Evolutionary conservation across 768 basidiomycete species (phyloP), one percentile per base, ranked within the genome.

Genomic region (Leucosporidium scottii): DNA sequence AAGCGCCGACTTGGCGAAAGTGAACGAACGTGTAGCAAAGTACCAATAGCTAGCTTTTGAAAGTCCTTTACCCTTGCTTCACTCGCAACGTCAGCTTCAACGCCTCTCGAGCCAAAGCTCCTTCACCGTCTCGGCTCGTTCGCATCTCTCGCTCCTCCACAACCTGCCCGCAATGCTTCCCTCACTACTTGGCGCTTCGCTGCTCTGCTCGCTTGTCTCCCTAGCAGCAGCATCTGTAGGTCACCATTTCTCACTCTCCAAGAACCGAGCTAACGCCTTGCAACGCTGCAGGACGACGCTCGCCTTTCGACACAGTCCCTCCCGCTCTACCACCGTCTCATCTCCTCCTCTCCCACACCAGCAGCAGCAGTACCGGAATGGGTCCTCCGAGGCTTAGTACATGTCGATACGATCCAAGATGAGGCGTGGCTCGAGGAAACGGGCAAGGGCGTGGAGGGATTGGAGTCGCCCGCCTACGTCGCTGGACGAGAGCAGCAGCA

Each of bases 241-340:
- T 21, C 15, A 18, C 55, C 13, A 28, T 8, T 17, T 56, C 55
- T 3, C 3, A 27, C 21, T 2, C 31, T 4, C 23, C 17, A 4
- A 20, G 18, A 0, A 7, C 30, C 17, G 30, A 21, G 31, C 57
- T 58, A 31, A 58, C 57, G 18, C 10, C 23, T 23, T 44, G 15
- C 39, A 44, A 8, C 13, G 10, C 57, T 1, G 9, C 34, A 31
- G 8, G 31, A 57, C 31, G 53, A 54, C 53, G 23, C 57, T 34
- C 57, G 57, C 8, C 57, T 58, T 21, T 58, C 57, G 3, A 58
- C 57, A 4, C 57, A 58, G 23, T 21, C 57, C 23, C 57, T 58
- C 36, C 57, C 57, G 9, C 57, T 58, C 30, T 58, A 39, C 57
- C 57, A 58, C 36, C 57, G 57, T 21, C 12, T 58, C 57, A 8